phyloP scores from a whole-genome alignment of 2,329 filamentous ascomycete species.

The Arachnomyces sp. region DNA sequence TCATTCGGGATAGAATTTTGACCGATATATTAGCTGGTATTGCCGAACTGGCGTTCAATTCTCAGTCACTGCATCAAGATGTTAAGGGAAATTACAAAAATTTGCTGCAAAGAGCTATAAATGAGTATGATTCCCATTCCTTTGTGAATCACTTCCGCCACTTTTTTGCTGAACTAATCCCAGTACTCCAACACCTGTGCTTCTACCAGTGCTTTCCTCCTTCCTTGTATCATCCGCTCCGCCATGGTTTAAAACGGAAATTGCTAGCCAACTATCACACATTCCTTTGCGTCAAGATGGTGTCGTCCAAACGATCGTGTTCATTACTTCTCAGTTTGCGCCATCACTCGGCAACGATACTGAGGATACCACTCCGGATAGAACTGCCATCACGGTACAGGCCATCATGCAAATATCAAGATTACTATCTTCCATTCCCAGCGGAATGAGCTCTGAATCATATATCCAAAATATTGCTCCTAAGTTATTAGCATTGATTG shows the following conservation, averaged over 20 bases:
- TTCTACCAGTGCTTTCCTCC: conserved; percentile 30
- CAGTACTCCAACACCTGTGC: conserved; percentile 28
- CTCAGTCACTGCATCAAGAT: conserved; percentile 13
- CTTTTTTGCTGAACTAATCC: background rate
- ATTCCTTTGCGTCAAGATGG: conserved; percentile 34
- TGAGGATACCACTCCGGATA: conserved; percentile 22
- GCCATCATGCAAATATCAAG: conserved; percentile 38
- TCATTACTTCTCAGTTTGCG: conserved; percentile 35
- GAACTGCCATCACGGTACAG: conserved; percentile 35
- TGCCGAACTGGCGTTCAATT: conserved; percentile 33
- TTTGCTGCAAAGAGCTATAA: conserved; percentile 24
- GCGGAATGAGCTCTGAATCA: conserved; percentile 24
- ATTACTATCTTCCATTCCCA: conserved; percentile 35
- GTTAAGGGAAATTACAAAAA: conserved; percentile 15
- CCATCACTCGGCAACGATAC: conserved; percentile 30
- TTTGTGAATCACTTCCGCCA: background rate
- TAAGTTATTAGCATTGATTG: conserved; percentile 33
- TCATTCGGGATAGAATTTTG: conserved; percentile 32
- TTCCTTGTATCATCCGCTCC: conserved; percentile 31
- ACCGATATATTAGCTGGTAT: conserved; percentile 34
- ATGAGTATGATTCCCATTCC: conserved; percentile 22
- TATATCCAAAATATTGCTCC: conserved; percentile 34
- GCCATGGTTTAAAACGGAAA: conserved; percentile 31
- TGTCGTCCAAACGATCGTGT: conserved; percentile 35
- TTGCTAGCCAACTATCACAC: conserved; percentile 31